Evolutionary conservation across 208 protist species (phyloP).

Genomic region (Trypanosoma boissoni): DNA sequence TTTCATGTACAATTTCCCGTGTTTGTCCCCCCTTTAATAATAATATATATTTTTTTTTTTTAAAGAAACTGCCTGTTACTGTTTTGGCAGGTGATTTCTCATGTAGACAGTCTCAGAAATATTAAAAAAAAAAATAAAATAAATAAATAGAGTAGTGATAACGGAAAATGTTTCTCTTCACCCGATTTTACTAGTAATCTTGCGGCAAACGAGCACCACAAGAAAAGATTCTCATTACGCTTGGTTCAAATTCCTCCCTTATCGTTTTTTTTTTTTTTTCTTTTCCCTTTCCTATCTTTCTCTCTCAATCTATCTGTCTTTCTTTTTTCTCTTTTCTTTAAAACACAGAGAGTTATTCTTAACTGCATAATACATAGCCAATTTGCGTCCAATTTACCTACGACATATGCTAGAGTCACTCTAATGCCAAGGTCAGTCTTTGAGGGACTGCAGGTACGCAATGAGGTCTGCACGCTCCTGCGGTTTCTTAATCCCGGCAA

Average conservation of each 20-base stretch:
- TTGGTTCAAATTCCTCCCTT: slow-evolving; percentile 6
- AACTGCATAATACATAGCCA: slow-evolving; percentile 10
- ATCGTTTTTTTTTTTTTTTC: slow-evolving; percentile 19
- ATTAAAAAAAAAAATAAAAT: no score
- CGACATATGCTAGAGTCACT: background rate
- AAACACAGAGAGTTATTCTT: slow-evolving; percentile 13
- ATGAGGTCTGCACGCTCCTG: slow-evolving; percentile 94
- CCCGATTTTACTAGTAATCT: no score
- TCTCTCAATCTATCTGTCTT: background rate
- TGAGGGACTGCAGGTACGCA: slow-evolving; percentile 89
- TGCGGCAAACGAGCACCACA: no score
- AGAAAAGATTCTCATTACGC: no score
- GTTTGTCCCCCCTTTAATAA: no score
- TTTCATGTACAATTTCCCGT: no score
- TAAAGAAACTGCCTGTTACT: no score
- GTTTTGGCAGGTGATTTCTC: no score
- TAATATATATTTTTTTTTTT: no score
- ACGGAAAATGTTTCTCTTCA: no score
- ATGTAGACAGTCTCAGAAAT: no score
- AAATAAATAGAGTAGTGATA: no score
- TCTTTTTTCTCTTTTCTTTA: background rate
- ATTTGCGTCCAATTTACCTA: background rate
- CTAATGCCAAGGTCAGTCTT: slow-evolving; percentile 14
- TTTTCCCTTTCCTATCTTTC: slow-evolving; percentile 15
- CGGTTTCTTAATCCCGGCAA: slow-evolving; percentile 93